Percentiles rank a stretch among this genome's conserved stretches.
These are phyloP conservation scores for Entrophospora sp. DNA, from an alignment of 192 early-diverging fungal species.

Conservation along the genomic window DNA sequence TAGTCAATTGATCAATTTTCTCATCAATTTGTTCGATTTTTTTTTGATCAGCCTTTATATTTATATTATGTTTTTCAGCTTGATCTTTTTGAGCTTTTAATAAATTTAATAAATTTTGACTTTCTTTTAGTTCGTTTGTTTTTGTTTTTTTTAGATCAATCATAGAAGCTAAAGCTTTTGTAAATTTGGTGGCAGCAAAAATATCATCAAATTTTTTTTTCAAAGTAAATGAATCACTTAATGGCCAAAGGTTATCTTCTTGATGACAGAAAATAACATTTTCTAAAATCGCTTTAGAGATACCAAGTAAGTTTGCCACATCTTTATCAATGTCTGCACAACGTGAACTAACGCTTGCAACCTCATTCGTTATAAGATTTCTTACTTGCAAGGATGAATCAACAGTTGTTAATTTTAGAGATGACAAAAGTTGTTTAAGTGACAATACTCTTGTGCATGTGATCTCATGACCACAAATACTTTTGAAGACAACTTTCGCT, in stretches of 20 bases:
- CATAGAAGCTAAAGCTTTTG: constrained; percentile 82
- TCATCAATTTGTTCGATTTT: neutral
- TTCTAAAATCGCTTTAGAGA: constrained; percentile 85
- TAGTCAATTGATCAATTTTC: neutral
- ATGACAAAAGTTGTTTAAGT: constrained; percentile 56
- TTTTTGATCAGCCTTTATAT: neutral
- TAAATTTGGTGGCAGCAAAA: constrained; percentile 86
- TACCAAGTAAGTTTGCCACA: constrained; percentile 79
- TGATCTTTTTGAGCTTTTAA: constrained; percentile 62
- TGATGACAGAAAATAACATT: constrained; percentile 99
- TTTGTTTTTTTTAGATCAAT: constrained; percentile 55
- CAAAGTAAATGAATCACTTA: constrained; percentile 72
- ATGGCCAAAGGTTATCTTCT: constrained; percentile 96
- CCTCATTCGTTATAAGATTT: constrained; percentile 47
- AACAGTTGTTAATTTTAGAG: constrained; percentile 60
- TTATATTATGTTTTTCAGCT: constrained; percentile 49
- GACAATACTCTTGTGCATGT: constrained; percentile 70
- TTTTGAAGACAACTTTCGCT: constrained; percentile 76
- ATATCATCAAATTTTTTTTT: constrained; percentile 99
- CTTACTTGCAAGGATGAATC: constrained; percentile 61
- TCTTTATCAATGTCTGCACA: constrained; percentile 83
- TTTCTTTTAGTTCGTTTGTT: constrained; percentile 48
- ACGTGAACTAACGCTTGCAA: constrained; percentile 63
- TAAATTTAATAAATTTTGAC: constrained; percentile 53
- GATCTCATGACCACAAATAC: constrained; percentile 61